phyloP scores from a whole-genome alignment of 345 rosid genomes.

The Heritiera littoralis region DNA sequence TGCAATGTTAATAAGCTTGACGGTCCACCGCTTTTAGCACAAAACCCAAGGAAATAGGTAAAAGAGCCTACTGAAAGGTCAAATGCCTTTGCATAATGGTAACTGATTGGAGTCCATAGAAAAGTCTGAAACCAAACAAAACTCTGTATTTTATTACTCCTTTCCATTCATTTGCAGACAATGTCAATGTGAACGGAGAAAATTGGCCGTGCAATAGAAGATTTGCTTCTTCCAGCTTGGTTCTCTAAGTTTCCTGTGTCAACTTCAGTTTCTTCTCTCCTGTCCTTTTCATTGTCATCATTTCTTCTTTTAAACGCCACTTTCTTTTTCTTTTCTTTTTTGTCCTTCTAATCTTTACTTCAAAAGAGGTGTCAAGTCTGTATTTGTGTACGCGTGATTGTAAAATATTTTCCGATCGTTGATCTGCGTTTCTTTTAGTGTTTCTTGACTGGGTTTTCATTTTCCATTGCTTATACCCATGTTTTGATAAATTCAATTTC shows the following conservation, averaged over 20 bases:
- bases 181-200: neutral
- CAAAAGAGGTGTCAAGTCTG: no score
- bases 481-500: constrained; percentile 1
- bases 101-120: neutral
- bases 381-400: neutral
- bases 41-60: neutral
- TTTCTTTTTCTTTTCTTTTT: neutral
- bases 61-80: neutral
- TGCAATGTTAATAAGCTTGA: no score
- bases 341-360: neutral
- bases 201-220: neutral
- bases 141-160: no score
- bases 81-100: neutral
- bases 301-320: constrained; percentile 21
- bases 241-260: neutral
- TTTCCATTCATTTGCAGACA: no score
- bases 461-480: neutral
- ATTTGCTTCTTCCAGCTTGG: neutral
- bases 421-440: neutral
- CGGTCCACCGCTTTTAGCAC: neutral
- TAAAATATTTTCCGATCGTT: neutral
- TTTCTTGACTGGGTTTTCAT: neutral
- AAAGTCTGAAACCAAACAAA: no score
- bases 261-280: neutral
- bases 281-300: constrained; percentile 24